Evolutionary conservation across 2,329 filamentous ascomycete species (phyloP).

Genomic region (Aspergillus pseudotamarii): DNA sequence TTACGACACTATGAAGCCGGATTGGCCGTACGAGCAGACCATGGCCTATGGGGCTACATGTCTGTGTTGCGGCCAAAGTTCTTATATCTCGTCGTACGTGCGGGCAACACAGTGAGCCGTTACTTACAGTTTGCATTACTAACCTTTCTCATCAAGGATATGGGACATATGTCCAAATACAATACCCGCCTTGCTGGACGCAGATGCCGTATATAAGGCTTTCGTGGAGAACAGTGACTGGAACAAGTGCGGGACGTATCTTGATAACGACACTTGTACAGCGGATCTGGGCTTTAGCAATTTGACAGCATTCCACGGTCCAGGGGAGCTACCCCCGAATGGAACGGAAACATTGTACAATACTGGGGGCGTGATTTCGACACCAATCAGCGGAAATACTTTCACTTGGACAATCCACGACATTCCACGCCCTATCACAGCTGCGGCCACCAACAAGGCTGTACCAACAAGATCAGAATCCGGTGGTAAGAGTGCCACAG

Average conservation of each 20-base stretch:
- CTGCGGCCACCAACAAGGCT: not conserved
- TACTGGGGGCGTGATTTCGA: conserved; percentile 13
- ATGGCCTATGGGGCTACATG: conserved; percentile 13
- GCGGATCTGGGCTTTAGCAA: conserved; percentile 15
- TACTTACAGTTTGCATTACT: not conserved
- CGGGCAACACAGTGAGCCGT: not conserved
- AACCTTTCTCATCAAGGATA: conserved; percentile 8
- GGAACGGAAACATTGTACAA: conserved; percentile 21
- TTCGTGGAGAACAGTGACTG: conserved; percentile 9
- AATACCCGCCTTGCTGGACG: conserved; percentile 11
- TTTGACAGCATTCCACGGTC: conserved; percentile 15
- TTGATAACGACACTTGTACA: conserved; percentile 17
- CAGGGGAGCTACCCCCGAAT: conserved; percentile 13
- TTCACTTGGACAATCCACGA: conserved; percentile 16
- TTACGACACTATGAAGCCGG: not conserved
- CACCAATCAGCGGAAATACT: conserved; percentile 17
- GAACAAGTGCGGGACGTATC: conserved; percentile 16
- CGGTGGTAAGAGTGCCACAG: not conserved
- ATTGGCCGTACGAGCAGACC: not conserved
- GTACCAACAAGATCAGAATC: not conserved
- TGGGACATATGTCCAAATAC: conserved; percentile 21
- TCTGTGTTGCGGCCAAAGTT: conserved; percentile 20
- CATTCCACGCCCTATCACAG: not conserved
- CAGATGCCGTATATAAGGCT: conserved; percentile 7
- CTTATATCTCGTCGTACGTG: conserved; percentile 18